Base-by-base conservation (phyloP, 331 rosid species). In the Rosa hybrid region DNA sequence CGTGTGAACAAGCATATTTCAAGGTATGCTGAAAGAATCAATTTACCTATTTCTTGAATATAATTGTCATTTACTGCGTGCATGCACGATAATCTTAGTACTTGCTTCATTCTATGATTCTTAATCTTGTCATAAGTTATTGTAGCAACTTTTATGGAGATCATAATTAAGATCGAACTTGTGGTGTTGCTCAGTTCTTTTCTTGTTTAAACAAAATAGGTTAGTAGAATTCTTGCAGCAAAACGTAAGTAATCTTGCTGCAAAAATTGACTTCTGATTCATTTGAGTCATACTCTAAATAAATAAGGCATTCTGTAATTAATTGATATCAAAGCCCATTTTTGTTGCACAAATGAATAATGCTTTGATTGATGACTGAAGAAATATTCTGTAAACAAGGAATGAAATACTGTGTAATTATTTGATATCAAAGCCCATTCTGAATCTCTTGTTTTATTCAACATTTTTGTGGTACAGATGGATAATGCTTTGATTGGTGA, bases 401-500 rank as follows among this genome's bases (percentile, higher is more conserved):
- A 41, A 21, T 41, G 44, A 12, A 62, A 25, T 65, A 21, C 41
- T 18, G 5, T 18, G 51, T 34, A 27, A 41, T 8, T 44, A 1
- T 49, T 62, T 53, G 67, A 14, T 56, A 8, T 72, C 34, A 4
- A 50, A 76, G 56, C 39, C 53, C 34, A 72, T 44, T 51, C 34
- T 20, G 11, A 16, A 7, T 56, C 56, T 3, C 17, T 78, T 12
- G 18, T 72, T 72, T 77, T 63, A 5, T 71, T 68, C 73, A 78
- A 59, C 46, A 27, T 76, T 44, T 56, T 46, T 56, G 71, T 54
- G 76, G 81, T 83, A 41, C 49, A 96, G 99, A 96, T 96, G 98
- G 99, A 93, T 88, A 96, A 91, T 82, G 96, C 99, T 71, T 79
- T 96, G 87, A 96, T 96, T 84, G 99, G 93, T 83, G 98, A 96